phyloP scores from a whole-genome alignment of 2,329 filamentous ascomycete species.

The Trichoderma koningiopsis region DNA sequence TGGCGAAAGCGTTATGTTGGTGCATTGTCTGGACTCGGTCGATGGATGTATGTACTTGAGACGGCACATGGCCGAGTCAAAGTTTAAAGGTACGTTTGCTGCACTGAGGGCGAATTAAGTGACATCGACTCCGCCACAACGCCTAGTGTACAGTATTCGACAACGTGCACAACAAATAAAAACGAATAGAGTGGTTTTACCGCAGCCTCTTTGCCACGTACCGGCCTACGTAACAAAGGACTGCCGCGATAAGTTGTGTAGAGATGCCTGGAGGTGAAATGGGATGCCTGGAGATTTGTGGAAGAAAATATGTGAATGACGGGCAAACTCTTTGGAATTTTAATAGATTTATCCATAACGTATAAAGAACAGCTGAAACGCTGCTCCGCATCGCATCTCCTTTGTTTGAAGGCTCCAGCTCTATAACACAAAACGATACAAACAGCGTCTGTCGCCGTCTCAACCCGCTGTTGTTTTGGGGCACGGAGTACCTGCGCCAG shows the following conservation, averaged over 20 bases:
- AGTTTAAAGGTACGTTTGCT: not conserved
- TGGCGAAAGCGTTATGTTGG: not conserved
- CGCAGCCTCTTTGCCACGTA: conserved; percentile 30
- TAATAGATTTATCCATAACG: not conserved
- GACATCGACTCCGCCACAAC: conserved; percentile 27
- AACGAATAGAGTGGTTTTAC: not conserved
- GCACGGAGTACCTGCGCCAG: conserved; percentile 4
- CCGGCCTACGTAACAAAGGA: conserved; percentile 29
- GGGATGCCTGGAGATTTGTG: not conserved
- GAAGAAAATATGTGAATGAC: not conserved
- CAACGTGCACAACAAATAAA: not conserved
- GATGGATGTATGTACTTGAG: not conserved
- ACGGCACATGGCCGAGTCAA: not conserved
- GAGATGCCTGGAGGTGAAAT: conserved; percentile 7
- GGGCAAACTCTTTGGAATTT: not conserved
- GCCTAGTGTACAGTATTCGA: conserved; percentile 26
- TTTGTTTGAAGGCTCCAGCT: not conserved
- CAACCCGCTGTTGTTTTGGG: not conserved
- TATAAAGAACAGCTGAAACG: not conserved
- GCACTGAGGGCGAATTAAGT: not conserved
- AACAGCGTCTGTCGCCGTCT: not conserved
- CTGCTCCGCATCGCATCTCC: not conserved
- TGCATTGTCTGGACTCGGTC: not conserved
- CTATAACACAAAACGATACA: not conserved
- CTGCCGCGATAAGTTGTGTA: not conserved